These are phyloP conservation scores for Glycyrrhiza uralensis DNA, from an alignment of 306 rosid genomes.

Conservation along the genomic window DNA sequence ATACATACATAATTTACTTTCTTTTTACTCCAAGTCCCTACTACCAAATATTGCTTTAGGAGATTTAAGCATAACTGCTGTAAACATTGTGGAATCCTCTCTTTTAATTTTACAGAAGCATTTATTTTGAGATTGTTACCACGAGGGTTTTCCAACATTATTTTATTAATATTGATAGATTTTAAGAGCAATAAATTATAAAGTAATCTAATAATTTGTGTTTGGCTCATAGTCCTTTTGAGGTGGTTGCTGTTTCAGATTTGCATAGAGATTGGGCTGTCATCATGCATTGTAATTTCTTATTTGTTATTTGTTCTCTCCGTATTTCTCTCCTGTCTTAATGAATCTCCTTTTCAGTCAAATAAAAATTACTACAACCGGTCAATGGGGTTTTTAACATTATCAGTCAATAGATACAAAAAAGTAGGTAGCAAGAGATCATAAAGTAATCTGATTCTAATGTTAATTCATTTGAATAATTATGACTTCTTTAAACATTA, in stretches of 20 bases:
- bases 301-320: neutral
- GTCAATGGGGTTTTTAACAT: neutral
- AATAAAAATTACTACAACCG: neutral
- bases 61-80: neutral
- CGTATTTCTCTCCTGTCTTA: neutral
- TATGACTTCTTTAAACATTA: neutral
- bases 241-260: neutral
- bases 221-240: neutral
- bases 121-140: neutral
- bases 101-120: neutral
- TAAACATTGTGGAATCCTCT: neutral
- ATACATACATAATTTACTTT: slow-evolving; percentile 9
- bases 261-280: neutral
- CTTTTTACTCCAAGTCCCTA: neutral
- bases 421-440: neutral
- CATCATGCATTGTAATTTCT: neutral
- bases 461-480: neutral
- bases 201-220: neutral
- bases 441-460: neutral
- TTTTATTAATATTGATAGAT: neutral
- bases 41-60: neutral
- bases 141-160: neutral
- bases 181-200: neutral
- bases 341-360: neutral
- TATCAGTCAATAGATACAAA: neutral